Evolutionary conservation across 768 basidiomycete genomes (phyloP), one percentile per base, ranked within the genome.

Genomic region (Russula vinacea): DNA sequence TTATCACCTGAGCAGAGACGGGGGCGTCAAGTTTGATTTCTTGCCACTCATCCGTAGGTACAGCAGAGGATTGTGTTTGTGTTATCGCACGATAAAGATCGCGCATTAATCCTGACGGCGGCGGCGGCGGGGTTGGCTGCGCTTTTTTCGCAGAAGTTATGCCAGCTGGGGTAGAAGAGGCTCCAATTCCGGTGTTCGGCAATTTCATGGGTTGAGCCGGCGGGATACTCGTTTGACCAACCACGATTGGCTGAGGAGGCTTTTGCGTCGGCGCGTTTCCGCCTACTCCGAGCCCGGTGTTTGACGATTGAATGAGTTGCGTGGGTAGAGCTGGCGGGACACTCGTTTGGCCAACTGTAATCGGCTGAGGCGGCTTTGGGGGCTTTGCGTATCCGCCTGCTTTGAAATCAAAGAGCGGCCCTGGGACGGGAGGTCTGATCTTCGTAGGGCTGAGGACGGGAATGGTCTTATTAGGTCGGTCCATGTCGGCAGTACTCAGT

Each of bases 401-500:
- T 29, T 5, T 19, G 9, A 17, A 44, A 51, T 10, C 35, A 14
- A 19, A 16, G 11, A 24, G 1, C 11, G 47, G 2, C 9, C 0
- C 5, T 17, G 67, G 57, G 16, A 62, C 5, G 17, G 67, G 57
- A 11, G 63, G 56, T 11, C 60, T 45, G 3, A 66, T 60, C 53
- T 62, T 52, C 13, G 65, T 68, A 16, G 62, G 56, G 33, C n/a
- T 26, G 33, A 66, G 49, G 22, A 14, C 69, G 68, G 29, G 69
- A 62, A 56, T 82, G 71, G 54, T 75, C 76, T 61, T 79, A 57
- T 6, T 76, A 64, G 35, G 39, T 75, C 81, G 39, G 79, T 80
- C 55, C 63, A 71, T 64, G 73, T 75, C 52, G 64, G 78, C 78
- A 2, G 84, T 85, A 72, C 81, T 84, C 33, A 87, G 75, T 7